phyloP scores from a whole-genome alignment of 2,329 filamentous ascomycete species.

The Aspergillus versicolor region DNA sequence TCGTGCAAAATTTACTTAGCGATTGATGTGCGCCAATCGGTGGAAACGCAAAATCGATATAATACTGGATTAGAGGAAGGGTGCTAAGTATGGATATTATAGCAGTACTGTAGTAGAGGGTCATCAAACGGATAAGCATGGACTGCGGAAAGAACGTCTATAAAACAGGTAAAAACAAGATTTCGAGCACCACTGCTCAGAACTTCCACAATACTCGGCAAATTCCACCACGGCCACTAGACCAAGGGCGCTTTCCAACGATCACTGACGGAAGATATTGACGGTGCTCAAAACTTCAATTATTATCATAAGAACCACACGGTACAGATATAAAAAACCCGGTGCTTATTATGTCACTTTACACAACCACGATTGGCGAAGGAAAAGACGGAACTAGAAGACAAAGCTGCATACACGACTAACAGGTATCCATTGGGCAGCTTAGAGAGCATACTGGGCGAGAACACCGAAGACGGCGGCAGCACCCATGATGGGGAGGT shows the following conservation, averaged over 20 bases:
- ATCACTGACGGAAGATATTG: slow-evolving; percentile 23
- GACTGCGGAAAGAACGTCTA: slow-evolving; percentile 27
- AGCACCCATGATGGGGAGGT: slow-evolving; percentile 40
- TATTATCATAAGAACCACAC: slow-evolving; percentile 44
- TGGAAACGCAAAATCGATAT: neutral
- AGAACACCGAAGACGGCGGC: slow-evolving; percentile 47
- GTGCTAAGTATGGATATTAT: no score
- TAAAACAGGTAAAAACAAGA: slow-evolving; percentile 19
- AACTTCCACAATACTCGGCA: slow-evolving; percentile 1
- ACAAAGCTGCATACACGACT: slow-evolving; percentile 30
- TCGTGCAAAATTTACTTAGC: neutral
- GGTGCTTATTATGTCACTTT: slow-evolving; percentile 39
- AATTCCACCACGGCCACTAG: slow-evolving; percentile 13
- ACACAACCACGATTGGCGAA: slow-evolving; percentile 27
- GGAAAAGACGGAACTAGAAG: slow-evolving; percentile 22
- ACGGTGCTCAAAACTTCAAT: slow-evolving; percentile 37
- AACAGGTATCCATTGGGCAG: slow-evolving; percentile 26
- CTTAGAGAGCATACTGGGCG: slow-evolving; percentile 49
- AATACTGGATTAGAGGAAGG: neutral
- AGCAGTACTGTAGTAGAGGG: neutral
- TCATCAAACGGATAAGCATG: slow-evolving; percentile 17
- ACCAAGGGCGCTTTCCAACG: slow-evolving; percentile 21
- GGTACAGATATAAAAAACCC: slow-evolving; percentile 30
- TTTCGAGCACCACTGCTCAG: slow-evolving; percentile 18
- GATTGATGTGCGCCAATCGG: neutral